phyloP scores from a whole-genome alignment of 352 stramenopile genomes.

The Peronospora destructor region DNA sequence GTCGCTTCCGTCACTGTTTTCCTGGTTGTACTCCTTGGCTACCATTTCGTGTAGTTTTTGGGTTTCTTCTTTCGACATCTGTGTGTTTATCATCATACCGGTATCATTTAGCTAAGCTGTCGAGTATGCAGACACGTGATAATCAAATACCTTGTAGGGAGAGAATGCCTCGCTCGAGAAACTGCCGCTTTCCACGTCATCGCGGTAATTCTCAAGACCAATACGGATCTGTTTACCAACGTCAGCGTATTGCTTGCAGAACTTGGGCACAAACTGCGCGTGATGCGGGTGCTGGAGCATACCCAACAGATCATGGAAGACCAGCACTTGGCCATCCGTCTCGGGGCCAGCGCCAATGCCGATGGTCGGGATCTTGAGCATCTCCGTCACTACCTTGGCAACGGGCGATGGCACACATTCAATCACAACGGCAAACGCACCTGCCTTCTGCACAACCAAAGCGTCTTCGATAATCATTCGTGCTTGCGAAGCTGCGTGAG shows the following conservation, averaged over 20 bases:
- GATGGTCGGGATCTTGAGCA: slow-evolving; percentile 96
- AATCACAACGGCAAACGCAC: slow-evolving; percentile 91
- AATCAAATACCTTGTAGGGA: slow-evolving; percentile 86
- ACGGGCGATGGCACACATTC: slow-evolving; percentile 87
- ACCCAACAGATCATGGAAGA: slow-evolving; percentile 98
- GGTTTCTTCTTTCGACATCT: slow-evolving; percentile 79
- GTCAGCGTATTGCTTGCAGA: slow-evolving; percentile 97
- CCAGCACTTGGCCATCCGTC: slow-evolving; percentile 94
- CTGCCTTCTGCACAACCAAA: slow-evolving; percentile 91
- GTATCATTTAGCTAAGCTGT: background rate
- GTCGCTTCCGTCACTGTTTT: slow-evolving; percentile 24
- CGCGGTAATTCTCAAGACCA: slow-evolving; percentile 92
- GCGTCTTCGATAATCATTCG: slow-evolving; percentile 94
- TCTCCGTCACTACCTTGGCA: slow-evolving; percentile 89
- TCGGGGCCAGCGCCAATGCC: slow-evolving; percentile 94
- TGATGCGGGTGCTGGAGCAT: slow-evolving; percentile 98
- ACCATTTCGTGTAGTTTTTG: slow-evolving; percentile 65
- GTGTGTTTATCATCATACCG: slow-evolving; percentile 5
- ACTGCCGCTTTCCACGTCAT: slow-evolving; percentile 91
- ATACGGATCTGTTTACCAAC: slow-evolving; percentile 91
- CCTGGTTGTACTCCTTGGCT: slow-evolving; percentile 44
- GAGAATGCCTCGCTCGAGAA: slow-evolving; percentile 93
- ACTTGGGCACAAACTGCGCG: slow-evolving; percentile 92
- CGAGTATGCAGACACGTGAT: background rate
- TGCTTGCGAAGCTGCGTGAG: slow-evolving; percentile 49